These are phyloP conservation scores for Melampsora americana DNA, from an alignment of 1,284 basidiomycete genomes.

Conservation along the genomic window DNA sequence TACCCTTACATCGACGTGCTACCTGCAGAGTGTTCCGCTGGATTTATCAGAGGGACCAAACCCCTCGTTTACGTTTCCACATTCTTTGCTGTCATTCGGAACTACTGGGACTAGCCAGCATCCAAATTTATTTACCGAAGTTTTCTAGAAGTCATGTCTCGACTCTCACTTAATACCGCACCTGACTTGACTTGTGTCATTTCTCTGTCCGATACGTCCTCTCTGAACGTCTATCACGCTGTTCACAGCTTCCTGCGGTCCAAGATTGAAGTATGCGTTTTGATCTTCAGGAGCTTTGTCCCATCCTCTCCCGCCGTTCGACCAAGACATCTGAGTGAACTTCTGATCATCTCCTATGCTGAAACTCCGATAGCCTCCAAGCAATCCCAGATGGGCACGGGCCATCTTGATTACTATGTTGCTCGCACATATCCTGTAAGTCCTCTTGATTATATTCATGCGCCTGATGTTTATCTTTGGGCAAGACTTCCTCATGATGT, in stretches of 20 bases:
- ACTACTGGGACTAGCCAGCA: neutral
- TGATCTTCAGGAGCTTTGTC: neutral
- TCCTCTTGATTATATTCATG: neutral
- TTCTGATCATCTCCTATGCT: neutral
- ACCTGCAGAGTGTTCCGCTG: neutral
- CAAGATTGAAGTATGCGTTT: conserved; percentile 30
- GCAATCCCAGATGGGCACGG: conserved; percentile 32
- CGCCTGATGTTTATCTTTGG: too few relatives aligned
- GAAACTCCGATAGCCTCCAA: neutral
- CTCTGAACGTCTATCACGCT: conserved; percentile 31
- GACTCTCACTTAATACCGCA: conserved; percentile 39
- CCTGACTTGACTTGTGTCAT: conserved; percentile 35
- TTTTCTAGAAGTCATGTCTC: conserved; percentile 29
- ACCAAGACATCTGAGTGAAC: neutral
- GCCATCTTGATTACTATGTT: conserved; percentile 36
- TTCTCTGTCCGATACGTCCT: conserved; percentile 26
- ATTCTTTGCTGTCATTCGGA: neutral
- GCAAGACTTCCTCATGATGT: too few relatives aligned
- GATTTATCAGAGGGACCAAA: neutral
- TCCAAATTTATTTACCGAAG: neutral
- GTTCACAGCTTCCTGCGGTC: conserved; percentile 31
- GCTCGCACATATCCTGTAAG: conserved; percentile 37
- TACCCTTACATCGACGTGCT: neutral
- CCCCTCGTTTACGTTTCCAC: neutral
- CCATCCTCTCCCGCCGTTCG: neutral